Conservation (phyloP, 345 rosid genomes). For the Acer yangbiense region DNA sequence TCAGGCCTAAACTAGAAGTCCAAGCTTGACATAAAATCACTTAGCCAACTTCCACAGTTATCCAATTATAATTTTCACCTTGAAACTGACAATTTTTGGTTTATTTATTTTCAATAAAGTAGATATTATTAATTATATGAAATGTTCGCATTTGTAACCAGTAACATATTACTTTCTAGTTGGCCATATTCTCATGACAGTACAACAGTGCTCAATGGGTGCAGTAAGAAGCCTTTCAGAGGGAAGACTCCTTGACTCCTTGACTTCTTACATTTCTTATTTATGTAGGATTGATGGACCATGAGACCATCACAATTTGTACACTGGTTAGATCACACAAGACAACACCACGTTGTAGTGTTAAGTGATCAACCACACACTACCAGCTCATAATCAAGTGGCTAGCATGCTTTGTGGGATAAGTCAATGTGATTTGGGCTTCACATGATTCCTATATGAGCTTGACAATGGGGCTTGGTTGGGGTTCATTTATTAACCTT, state of each 20-base stretch:
- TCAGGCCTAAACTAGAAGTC: neutral
- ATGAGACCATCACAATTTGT: too few species aligned
- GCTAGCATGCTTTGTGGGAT: neutral
- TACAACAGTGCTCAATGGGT: neutral
- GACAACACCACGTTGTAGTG: neutral
- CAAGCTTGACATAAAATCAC: slow-evolving; percentile 6
- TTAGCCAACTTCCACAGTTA: neutral
- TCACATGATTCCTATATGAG: neutral
- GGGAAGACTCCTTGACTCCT: neutral
- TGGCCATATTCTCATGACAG: neutral
- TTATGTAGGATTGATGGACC: neutral
- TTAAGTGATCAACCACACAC: neutral
- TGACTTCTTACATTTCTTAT: neutral
- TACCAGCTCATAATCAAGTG: neutral
- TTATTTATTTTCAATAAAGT: neutral
- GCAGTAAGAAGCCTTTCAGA: neutral
- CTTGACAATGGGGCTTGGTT: neutral
- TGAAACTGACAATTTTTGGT: neutral
- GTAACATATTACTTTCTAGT: neutral
- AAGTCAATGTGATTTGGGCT: neutral
- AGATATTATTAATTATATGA: neutral
- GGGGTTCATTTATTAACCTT: neutral
- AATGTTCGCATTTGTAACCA: neutral
- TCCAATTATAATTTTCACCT: neutral
- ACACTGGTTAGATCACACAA: neutral